phyloP scores from a whole-genome alignment of 2,329 filamentous ascomycete species.

The Lasiodiplodia sp. region DNA sequence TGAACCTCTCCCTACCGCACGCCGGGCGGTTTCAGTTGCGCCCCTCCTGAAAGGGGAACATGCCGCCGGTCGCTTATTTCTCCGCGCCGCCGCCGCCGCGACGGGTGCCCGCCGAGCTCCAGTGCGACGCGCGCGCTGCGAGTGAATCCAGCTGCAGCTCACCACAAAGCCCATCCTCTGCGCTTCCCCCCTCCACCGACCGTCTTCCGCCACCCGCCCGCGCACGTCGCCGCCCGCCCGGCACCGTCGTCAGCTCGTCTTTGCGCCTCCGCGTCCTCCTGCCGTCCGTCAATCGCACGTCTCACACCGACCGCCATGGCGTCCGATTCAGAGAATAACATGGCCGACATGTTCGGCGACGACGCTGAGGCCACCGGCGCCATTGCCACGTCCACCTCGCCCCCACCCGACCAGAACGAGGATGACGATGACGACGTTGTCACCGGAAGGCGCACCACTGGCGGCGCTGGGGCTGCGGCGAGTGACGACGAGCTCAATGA shows the following conservation, averaged over 20 bases:
- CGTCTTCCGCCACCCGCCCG: not conserved
- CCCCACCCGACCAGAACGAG: conserved; percentile 18
- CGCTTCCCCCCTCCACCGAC: not conserved
- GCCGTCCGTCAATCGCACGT: conserved; percentile 9
- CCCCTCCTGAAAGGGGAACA: conserved; percentile 26
- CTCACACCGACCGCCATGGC: conserved; percentile 43
- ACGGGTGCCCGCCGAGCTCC: conserved; percentile 6
- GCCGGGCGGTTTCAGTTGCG: conserved; percentile 27
- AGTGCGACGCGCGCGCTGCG: conserved; percentile 11
- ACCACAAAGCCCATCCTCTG: not conserved
- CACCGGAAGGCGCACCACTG: conserved; percentile 10
- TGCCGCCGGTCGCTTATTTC: conserved; percentile 15
- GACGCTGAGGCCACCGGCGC: conserved; percentile 44
- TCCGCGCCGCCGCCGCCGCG: conserved; percentile 3
- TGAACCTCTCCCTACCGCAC: conserved; percentile 28
- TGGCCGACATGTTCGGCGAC: conserved; percentile 40
- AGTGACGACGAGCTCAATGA: conserved; percentile 39
- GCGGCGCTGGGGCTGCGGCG: conserved; percentile 4
- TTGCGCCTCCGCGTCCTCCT: not conserved
- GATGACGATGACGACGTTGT: conserved; percentile 30
- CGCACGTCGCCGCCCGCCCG: not conserved
- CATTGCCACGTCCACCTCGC: conserved; percentile 37
- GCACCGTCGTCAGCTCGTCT: not conserved
- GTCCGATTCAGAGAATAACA: conserved; percentile 39
- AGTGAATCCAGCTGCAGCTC: conserved; percentile 3